Percentiles rank a stretch among this genome's conserved stretches.
phyloP scores from a whole-genome alignment of 2,329 filamentous ascomycete species.

The Lachnellula subtilissima region DNA sequence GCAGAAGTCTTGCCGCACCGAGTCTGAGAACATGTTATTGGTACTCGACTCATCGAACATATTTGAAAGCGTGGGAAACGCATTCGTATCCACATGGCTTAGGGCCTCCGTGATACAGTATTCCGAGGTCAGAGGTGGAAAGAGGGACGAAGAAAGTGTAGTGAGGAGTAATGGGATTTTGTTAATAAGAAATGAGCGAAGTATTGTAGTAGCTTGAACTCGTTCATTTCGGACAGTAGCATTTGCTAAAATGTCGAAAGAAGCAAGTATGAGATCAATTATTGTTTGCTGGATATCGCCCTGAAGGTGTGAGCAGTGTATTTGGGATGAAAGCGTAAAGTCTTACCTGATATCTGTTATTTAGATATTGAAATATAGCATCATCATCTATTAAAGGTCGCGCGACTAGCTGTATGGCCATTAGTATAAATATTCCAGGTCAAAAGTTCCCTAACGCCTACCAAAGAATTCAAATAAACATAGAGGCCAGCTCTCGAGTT shows the following conservation, averaged over 20 bases:
- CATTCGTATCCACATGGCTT: slow-evolving; percentile 55
- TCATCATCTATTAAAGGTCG: slow-evolving; percentile 80
- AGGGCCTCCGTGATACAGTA: slow-evolving; percentile 62
- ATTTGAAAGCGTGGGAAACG: slow-evolving; percentile 60
- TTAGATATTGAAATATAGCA: slow-evolving; percentile 71
- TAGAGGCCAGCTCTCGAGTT: slow-evolving; percentile 81
- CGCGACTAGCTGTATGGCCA: slow-evolving; percentile 61
- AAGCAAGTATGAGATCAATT: slow-evolving; percentile 77
- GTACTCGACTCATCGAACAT: slow-evolving; percentile 54
- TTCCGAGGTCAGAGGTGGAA: slow-evolving; percentile 56
- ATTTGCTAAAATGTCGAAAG: slow-evolving; percentile 87
- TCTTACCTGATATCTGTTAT: slow-evolving; percentile 74
- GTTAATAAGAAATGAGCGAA: slow-evolving; percentile 84
- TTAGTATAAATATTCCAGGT: slow-evolving; percentile 22
- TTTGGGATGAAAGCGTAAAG: neutral
- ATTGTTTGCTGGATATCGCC: slow-evolving; percentile 73
- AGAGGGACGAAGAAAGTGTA: slow-evolving; percentile 51
- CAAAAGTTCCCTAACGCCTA: slow-evolving; percentile 39
- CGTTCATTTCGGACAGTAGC: slow-evolving; percentile 69
- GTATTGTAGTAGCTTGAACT: slow-evolving; percentile 58
- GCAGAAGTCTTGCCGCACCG: slow-evolving; percentile 76
- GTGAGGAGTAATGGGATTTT: slow-evolving; percentile 58
- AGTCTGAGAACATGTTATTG: slow-evolving; percentile 53
- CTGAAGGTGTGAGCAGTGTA: slow-evolving; percentile 38
- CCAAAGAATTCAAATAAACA: slow-evolving; percentile 76